Evolutionary conservation across 495 filamentous ascomycete species (phyloP).

Genomic region (Hypoxylon cercidicola): DNA sequence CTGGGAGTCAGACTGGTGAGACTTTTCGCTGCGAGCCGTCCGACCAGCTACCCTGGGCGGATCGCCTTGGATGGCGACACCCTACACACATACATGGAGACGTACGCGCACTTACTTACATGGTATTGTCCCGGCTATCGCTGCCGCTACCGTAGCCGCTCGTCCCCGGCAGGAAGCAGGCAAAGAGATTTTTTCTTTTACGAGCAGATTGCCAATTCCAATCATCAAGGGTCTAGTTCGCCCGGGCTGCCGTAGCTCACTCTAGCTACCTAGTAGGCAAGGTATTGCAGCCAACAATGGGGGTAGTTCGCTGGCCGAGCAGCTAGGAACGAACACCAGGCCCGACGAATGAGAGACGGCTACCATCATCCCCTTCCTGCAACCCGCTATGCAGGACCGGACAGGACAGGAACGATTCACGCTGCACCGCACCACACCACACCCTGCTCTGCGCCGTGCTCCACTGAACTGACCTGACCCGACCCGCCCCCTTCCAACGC

Average conservation of each 20-base stretch:
- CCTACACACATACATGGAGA: constrained; percentile 15
- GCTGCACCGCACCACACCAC: constrained; percentile 32
- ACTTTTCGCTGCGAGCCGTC: constrained; percentile 24
- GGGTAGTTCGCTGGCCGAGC: constrained; percentile 25
- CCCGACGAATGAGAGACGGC: constrained; percentile 31
- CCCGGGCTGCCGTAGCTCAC: constrained; percentile 12
- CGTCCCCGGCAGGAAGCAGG: constrained; percentile 16
- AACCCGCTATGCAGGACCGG: constrained; percentile 41
- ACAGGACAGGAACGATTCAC: constrained; percentile 46
- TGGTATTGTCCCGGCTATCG: constrained; percentile 15
- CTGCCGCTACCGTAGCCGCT: constrained; percentile 8
- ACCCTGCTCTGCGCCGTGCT: constrained; percentile 32
- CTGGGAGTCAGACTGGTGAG: constrained; percentile 24
- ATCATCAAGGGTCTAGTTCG: constrained; percentile 27
- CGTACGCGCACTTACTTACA: constrained; percentile 21
- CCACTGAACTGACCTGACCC: constrained; percentile 17
- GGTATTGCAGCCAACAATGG: constrained; percentile 25
- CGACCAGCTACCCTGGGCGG: constrained; percentile 13
- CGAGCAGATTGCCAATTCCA: constrained; percentile 30
- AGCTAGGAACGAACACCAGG: constrained; percentile 37
- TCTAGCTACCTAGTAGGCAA: background rate
- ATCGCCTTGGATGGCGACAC: constrained; percentile 21
- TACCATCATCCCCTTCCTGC: constrained; percentile 28
- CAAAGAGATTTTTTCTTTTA: constrained; percentile 4
- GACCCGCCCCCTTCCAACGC: constrained; percentile 35